phyloP scores from a whole-genome alignment of 108 stramenopile species.

The Fistulifera solaris region DNA sequence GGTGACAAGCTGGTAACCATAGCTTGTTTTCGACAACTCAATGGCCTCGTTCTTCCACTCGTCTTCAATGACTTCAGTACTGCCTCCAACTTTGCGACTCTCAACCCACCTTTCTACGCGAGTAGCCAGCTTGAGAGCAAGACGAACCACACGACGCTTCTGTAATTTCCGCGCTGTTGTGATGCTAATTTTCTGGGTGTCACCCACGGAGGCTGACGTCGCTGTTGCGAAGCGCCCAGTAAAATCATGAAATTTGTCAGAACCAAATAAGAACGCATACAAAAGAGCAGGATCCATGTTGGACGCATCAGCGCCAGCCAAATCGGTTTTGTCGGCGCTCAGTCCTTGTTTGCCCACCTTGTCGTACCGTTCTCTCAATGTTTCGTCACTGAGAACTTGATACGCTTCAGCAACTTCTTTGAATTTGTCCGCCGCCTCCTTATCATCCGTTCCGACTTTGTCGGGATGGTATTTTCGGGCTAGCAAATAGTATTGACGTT shows the following conservation, averaged over 20 bases:
- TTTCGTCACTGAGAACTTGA: constrained; percentile 33
- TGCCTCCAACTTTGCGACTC: constrained; percentile 9
- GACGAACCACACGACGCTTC: constrained; percentile 50
- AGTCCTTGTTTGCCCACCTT: constrained; percentile 28
- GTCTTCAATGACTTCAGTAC: constrained; percentile 31
- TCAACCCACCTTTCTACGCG: constrained; percentile 26
- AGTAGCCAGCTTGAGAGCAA: constrained; percentile 58
- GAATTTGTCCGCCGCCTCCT: constrained; percentile 27
- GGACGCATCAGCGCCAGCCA: constrained; percentile 12
- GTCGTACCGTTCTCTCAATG: constrained; percentile 36
- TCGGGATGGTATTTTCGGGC: constrained; percentile 50
- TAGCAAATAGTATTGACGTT: constrained; percentile 37
- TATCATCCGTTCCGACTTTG: constrained; percentile 12
- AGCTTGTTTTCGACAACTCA: constrained; percentile 47
- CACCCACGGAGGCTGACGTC: constrained; percentile 51
- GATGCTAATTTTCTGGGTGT: constrained; percentile 22
- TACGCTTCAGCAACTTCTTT: constrained; percentile 45
- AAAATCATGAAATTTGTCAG: constrained; percentile 66
- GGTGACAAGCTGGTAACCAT: constrained; percentile 53
- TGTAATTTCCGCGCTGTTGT: constrained; percentile 47
- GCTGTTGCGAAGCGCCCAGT: constrained; percentile 54
- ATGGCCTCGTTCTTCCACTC: constrained; percentile 46
- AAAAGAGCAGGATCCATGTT: constrained; percentile 52
- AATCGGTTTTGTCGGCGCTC: constrained; percentile 35
- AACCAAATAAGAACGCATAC: constrained; percentile 75